phyloP scores from a whole-genome alignment of 768 basidiomycete species.

The Galerina marginata region DNA sequence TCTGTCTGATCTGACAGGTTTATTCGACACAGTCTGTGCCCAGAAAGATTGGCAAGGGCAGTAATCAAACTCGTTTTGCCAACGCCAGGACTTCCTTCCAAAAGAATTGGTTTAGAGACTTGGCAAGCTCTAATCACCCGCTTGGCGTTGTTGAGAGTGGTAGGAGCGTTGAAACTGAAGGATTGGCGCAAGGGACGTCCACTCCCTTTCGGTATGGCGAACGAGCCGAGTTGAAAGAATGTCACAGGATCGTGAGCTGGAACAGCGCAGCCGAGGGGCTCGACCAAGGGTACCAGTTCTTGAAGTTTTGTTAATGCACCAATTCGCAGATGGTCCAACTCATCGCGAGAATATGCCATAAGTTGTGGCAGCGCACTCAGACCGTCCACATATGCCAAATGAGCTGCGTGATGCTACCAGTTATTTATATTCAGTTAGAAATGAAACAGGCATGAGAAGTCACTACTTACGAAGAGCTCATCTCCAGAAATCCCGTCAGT shows the following conservation, averaged over 20 bases:
- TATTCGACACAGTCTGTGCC: slow-evolving; percentile 86
- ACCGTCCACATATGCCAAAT: slow-evolving; percentile 92
- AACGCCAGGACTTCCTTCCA: slow-evolving; percentile 98
- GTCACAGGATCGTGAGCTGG: slow-evolving; percentile 38
- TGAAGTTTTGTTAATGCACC: slow-evolving; percentile 62
- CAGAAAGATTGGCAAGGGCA: slow-evolving; percentile 82
- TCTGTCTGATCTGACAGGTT: slow-evolving; percentile 99
- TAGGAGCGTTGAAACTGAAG: slow-evolving; percentile 90
- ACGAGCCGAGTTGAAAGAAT: slow-evolving; percentile 71
- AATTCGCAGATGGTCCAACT: slow-evolving; percentile 63
- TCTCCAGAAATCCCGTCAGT: slow-evolving; percentile 40
- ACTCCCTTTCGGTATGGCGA: slow-evolving; percentile 70
- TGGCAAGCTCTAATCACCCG: slow-evolving; percentile 91
- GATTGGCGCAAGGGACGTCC: slow-evolving; percentile 34
- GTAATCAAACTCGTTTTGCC: slow-evolving; percentile 95
- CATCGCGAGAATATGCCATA: slow-evolving; percentile 62
- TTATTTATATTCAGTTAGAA: not conserved
- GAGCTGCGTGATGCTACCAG: slow-evolving; percentile 85
- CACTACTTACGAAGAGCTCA: slow-evolving; percentile 69
- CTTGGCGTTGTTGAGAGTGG: slow-evolving; percentile 85
- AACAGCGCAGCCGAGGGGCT: slow-evolving; percentile 31
- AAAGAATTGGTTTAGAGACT: slow-evolving; percentile 85
- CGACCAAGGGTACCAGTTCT: slow-evolving; percentile 55
- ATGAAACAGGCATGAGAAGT: slow-evolving; percentile 13
- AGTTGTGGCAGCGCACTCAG: slow-evolving; percentile 79